Conservation (phyloP, 495 filamentous ascomycete genomes). For the Podospora didyma region DNA sequence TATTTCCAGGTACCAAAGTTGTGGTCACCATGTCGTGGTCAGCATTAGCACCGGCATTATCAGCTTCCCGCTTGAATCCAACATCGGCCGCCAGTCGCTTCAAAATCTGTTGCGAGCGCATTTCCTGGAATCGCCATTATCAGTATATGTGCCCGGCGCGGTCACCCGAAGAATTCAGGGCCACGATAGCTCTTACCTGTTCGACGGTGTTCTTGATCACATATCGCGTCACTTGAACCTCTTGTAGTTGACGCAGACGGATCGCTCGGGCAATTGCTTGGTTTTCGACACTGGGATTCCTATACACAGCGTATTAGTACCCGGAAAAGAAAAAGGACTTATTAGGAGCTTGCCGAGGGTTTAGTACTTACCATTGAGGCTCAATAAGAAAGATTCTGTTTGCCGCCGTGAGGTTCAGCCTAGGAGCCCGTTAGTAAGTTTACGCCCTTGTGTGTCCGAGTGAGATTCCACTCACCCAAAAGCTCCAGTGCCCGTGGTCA, state of each 20-base stretch:
- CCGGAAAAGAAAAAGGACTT: neutral
- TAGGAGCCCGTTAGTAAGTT: slow-evolving; percentile 12
- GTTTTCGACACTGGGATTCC: slow-evolving; percentile 52
- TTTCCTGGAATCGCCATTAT: slow-evolving; percentile 13
- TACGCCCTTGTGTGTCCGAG: too few relatives aligned
- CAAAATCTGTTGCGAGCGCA: slow-evolving; percentile 21
- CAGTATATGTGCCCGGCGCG: neutral
- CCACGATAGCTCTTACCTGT: slow-evolving; percentile 33
- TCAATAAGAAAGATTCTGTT: slow-evolving; percentile 48
- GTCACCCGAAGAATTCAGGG: neutral
- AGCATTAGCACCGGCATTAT: too few relatives aligned
- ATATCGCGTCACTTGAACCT: slow-evolving; percentile 43
- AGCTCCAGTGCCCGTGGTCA: slow-evolving; percentile 51
- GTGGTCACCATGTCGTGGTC: too few relatives aligned
- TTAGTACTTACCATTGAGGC: slow-evolving; percentile 38
- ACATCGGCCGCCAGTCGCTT: slow-evolving; percentile 14
- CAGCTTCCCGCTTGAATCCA: neutral
- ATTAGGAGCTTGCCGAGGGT: slow-evolving; percentile 17
- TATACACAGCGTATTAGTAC: too few relatives aligned
- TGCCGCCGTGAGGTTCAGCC: slow-evolving; percentile 46
- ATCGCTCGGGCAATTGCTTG: slow-evolving; percentile 47
- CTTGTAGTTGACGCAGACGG: slow-evolving; percentile 42
- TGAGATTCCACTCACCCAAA: slow-evolving; percentile 41
- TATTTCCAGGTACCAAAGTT: too few relatives aligned
- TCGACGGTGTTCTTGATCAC: slow-evolving; percentile 46